phyloP scores from a whole-genome alignment of 2,329 filamentous ascomycete species.

The Trichothecium roseum region DNA sequence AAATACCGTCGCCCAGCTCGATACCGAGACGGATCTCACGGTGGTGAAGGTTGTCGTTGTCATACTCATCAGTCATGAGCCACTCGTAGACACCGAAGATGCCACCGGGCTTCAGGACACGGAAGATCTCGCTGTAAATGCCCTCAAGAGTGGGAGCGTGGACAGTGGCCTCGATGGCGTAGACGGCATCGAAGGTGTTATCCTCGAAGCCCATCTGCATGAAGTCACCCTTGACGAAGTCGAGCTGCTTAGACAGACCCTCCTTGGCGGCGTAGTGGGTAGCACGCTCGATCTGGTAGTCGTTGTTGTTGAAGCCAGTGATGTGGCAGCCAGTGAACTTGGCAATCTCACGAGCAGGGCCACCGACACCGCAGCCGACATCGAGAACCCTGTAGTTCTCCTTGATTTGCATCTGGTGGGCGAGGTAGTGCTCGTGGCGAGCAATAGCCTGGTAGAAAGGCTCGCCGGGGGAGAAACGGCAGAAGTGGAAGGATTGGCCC shows the following conservation, averaged over 20 bases:
- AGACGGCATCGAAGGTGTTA: conserved; percentile 87
- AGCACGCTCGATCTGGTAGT: conserved; percentile 97
- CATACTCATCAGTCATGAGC: conserved; percentile 95
- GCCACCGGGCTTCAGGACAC: conserved; percentile 90
- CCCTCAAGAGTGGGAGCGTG: conserved; percentile 86
- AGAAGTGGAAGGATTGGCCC: conserved; percentile 96
- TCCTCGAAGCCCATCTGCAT: conserved; percentile 98
- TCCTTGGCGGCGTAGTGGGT: conserved; percentile 75
- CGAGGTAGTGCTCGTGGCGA: conserved; percentile 95
- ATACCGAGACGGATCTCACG: conserved; percentile 88
- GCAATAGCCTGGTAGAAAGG: conserved; percentile 85
- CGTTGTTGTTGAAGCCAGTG: conserved; percentile 94
- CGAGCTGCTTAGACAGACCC: conserved; percentile 67
- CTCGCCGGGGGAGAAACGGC: conserved; percentile 80
- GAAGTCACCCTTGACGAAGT: conserved; percentile 91
- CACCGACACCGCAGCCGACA: conserved; percentile 93
- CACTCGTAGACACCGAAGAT: conserved; percentile 97
- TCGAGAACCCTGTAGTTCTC: conserved; percentile 86
- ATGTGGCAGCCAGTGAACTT: conserved; percentile 89
- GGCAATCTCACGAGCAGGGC: conserved; percentile 88
- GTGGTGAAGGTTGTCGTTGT: conserved; percentile 79
- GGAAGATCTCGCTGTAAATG: conserved; percentile 90
- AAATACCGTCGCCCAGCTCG: conserved; percentile 91
- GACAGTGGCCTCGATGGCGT: conserved; percentile 94
- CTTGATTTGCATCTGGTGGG: conserved; percentile 75